Evolutionary conservation across 306 rosid species (phyloP).

Genomic region (Acacia confusa): DNA sequence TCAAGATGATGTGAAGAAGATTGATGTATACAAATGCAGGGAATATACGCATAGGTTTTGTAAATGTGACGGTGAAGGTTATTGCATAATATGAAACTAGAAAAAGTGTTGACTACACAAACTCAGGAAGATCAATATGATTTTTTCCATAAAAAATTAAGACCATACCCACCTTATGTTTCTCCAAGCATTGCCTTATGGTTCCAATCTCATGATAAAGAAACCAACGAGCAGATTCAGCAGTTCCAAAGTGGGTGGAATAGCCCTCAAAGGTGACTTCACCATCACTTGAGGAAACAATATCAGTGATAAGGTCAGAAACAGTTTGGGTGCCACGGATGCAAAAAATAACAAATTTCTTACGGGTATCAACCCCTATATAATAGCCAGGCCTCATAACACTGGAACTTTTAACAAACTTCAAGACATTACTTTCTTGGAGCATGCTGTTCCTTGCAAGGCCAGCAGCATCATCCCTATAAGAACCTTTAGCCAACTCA

Average conservation of each 20-base stretch:
- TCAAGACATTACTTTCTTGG: conserved; percentile 78
- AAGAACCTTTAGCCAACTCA: conserved; percentile 85
- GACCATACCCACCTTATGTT: conserved; percentile 65
- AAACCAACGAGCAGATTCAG: conserved; percentile 97
- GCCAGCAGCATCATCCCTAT: conserved; percentile 56
- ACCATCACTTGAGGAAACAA: conserved; percentile 67
- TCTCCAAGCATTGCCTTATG: conserved; percentile 66
- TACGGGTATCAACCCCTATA: conserved; percentile 75
- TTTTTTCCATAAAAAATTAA: not conserved
- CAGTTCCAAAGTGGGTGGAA: conserved; percentile 89
- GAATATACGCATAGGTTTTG: not conserved
- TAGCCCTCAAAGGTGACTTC: conserved; percentile 86
- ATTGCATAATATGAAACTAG: not conserved
- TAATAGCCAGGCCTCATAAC: conserved; percentile 95
- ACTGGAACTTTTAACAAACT: conserved; percentile 73
- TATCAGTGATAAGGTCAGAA: conserved; percentile 87
- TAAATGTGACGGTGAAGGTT: not conserved
- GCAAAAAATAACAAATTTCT: conserved; percentile 77
- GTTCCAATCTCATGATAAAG: conserved; percentile 70
- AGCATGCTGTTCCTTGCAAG: conserved; percentile 88
- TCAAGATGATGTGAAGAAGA: not conserved
- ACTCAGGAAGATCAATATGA: not conserved
- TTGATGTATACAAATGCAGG: not conserved
- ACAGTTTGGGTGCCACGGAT: conserved; percentile 93
- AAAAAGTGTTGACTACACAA: not conserved